Base-by-base conservation (phyloP, 2,329 filamentous ascomycete genomes). In the Cladophialophora immunda region DNA sequence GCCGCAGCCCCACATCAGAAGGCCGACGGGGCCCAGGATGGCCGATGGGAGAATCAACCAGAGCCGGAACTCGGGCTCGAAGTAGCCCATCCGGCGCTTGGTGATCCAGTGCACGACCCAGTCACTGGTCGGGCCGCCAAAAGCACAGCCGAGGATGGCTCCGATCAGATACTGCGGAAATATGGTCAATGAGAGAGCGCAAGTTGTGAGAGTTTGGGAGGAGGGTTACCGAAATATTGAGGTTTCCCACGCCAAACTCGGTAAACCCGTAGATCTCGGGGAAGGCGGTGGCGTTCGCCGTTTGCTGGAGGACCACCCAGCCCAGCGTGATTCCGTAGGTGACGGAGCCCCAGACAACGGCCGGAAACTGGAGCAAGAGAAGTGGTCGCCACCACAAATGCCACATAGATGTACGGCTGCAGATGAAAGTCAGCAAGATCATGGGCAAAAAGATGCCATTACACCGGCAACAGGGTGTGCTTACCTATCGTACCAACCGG, bases 11-110 rank as follows among this genome's bases (percentile, higher is more conserved):
- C 56, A 65, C 13, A 65, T 41, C 29, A 65, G 6, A n/a, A 65
- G 57, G 29, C 63, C 56, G 3, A 65, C n/a, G 1, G 63, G 63
- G 2, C 45, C 56, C 55, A 65, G 60, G 55, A 60, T 9, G 32
- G 38, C 36, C 17, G 54, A n/a, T 11, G 13, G 11, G 30, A 65
- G 41, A 6, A 65, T 29, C 17, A 32, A 60, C 77, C 78, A 81
- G 2, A 84, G 74, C 1, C 82, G 77, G 79, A 83, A 83, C 72
- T 84, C 83, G 1, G 82, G 80, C 71, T 84, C 82, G 56, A 81
- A 82, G 65, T 82, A 78, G 34, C 82, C 82, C 38, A 75, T 75
- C 70, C 84, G 83, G n/a, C 77, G 75, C 22, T 76, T 78, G 3
- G 83, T 79, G 61, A 83, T 76, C 34, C 72, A 75, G 27, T 15